Conservation (phyloP, 495 filamentous ascomycete genomes). For the Xylaria venustula region DNA sequence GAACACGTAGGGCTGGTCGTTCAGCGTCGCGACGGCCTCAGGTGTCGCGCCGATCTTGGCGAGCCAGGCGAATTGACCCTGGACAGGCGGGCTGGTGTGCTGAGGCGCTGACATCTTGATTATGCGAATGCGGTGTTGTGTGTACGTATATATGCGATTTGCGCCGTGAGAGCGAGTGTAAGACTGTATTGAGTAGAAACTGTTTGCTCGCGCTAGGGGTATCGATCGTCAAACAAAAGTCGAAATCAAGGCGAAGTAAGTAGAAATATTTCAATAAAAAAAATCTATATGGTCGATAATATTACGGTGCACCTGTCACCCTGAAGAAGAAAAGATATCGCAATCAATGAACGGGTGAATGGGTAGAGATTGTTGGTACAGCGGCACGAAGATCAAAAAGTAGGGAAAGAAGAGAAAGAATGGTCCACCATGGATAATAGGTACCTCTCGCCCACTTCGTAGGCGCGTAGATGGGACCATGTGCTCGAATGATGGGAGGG, state of each 20-base stretch:
- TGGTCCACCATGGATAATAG: constrained; percentile 1
- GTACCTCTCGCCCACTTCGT: neutral
- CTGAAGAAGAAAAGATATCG: constrained; percentile 5
- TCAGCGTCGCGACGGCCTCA: constrained; percentile 49
- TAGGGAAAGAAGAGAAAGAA: constrained; percentile 15
- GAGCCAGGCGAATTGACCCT: constrained; percentile 52
- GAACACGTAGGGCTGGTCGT: constrained; percentile 53
- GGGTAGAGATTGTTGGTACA: neutral
- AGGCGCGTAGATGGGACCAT: neutral
- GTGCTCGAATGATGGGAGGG: constrained; percentile 6
- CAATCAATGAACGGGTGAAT: neutral
- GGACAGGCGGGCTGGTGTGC: constrained; percentile 5
- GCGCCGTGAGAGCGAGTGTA: neutral
- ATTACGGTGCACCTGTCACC: constrained; percentile 36
- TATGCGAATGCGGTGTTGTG: neutral
- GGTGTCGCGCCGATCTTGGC: constrained; percentile 45
- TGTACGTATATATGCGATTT: neutral
- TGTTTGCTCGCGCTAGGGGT: neutral
- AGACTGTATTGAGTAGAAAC: no score
- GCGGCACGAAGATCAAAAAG: constrained; percentile 11
- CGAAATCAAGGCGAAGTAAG: no score
- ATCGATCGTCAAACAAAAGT: no score
- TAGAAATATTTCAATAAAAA: no score
- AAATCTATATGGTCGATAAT: constrained; percentile 11
- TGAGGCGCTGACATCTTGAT: constrained; percentile 5